phyloP scores from a whole-genome alignment of 352 stramenopile genomes.

The Pythium rhizo-oryzae region DNA sequence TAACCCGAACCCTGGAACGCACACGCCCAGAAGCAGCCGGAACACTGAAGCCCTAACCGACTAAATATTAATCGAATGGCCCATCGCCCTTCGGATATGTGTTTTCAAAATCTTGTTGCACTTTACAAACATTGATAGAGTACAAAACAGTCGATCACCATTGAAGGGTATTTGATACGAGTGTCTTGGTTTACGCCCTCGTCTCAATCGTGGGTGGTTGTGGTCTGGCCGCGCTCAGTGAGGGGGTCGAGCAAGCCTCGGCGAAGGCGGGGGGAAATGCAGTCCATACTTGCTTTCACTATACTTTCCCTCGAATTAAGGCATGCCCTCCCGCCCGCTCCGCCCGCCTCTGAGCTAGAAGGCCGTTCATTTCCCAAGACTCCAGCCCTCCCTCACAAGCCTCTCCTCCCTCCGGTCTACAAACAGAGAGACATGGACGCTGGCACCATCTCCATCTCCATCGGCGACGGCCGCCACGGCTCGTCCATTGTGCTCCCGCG shows the following conservation, averaged over 20 bases:
- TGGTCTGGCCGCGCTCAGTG: background rate
- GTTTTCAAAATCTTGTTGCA: too few species aligned
- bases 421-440: too few species aligned
- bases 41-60: background rate
- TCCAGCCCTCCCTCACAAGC: background rate
- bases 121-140: too few species aligned
- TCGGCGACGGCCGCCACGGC: background rate
- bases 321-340: background rate
- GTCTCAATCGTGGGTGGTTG: constrained; percentile 1
- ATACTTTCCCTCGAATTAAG: background rate
- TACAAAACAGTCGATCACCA: too few species aligned
- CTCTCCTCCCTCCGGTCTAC: too few species aligned
- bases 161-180: background rate
- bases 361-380: background rate
- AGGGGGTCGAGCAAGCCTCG: background rate
- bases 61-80: constrained; percentile 9
- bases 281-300: background rate
- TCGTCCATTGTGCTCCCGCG: constrained; percentile 8
- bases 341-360: background rate
- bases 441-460: constrained; percentile 3
- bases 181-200: background rate
- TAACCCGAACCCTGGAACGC: background rate
- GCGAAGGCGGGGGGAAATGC: background rate
- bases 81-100: constrained; percentile 1
- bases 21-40: background rate